These are phyloP conservation scores for Metschnikowia colocasiae DNA, from an alignment of 805 yeast species.

Conservation along the genomic window DNA sequence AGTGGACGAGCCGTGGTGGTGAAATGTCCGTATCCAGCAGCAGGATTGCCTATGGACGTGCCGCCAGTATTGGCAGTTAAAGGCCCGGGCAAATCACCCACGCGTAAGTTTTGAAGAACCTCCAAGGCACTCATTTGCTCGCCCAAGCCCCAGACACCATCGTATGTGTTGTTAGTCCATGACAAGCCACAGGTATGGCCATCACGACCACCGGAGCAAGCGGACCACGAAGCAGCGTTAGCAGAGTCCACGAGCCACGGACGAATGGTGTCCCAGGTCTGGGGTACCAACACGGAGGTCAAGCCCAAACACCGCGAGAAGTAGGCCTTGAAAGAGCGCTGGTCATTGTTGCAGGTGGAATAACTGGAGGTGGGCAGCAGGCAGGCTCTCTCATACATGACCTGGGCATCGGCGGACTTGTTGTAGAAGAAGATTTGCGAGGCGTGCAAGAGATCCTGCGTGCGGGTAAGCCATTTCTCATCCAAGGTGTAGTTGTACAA, in stretches of 20 bases:
- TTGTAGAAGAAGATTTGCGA: constrained; percentile 51
- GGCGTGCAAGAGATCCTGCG: constrained; percentile 53
- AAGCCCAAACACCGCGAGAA: constrained; percentile 69
- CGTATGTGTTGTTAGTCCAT: constrained; percentile 20
- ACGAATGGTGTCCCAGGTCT: constrained; percentile 45
- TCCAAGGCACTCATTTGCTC: constrained; percentile 23
- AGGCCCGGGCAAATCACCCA: constrained; percentile 27
- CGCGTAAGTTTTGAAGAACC: constrained; percentile 22
- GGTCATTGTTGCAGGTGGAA: constrained; percentile 72
- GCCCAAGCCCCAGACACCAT: constrained; percentile 19
- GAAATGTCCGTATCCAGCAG: constrained; percentile 28
- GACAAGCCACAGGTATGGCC: constrained; percentile 23
- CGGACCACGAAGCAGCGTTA: constrained; percentile 20
- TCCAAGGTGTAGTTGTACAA: constrained; percentile 70
- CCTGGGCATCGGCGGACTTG: constrained; percentile 27
- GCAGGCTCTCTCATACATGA: constrained; percentile 84
- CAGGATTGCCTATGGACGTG: constrained; percentile 29
- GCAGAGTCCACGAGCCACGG: constrained; percentile 41
- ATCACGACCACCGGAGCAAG: constrained; percentile 20
- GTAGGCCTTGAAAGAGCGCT: constrained; percentile 88
- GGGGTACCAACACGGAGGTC: constrained; percentile 70
- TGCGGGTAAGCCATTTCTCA: constrained; percentile 61
- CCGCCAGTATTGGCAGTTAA: constrained; percentile 36
- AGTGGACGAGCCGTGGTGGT: constrained; percentile 12
- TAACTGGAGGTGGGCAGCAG: constrained; percentile 41